Evolutionary conservation across 306 rosid species (phyloP).

Genomic region (Sesbania bispinosa): DNA sequence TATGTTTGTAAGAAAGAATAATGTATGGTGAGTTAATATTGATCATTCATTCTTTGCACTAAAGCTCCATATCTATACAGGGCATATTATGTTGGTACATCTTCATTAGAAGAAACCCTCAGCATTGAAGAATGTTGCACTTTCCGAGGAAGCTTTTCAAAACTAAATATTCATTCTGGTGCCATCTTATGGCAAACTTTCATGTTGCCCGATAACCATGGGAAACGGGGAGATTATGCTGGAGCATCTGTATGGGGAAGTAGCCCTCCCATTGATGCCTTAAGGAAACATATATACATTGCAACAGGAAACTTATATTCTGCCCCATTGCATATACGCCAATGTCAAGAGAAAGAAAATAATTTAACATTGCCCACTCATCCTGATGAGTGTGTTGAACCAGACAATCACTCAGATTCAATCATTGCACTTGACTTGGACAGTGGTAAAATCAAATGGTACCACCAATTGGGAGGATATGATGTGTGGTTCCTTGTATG

Average conservation of each 20-base stretch:
- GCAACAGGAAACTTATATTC: conserved; percentile 60
- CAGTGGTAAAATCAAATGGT: conserved; percentile 48
- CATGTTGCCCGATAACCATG: conserved; percentile 47
- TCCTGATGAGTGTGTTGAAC: conserved; percentile 50
- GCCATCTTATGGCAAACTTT: conserved; percentile 49
- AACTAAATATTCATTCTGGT: conserved; percentile 34
- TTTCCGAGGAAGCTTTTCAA: conserved; percentile 55
- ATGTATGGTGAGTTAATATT: no score
- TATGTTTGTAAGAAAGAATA: no score
- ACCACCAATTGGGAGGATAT: conserved; percentile 57
- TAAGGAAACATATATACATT: conserved; percentile 42
- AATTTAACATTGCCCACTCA: conserved; percentile 41
- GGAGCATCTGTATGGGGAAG: conserved; percentile 69
- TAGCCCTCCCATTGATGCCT: conserved; percentile 52
- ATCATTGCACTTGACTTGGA: conserved; percentile 58
- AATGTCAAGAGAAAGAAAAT: conserved; percentile 49
- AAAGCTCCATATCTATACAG: neutral
- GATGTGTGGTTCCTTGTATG: conserved; percentile 54
- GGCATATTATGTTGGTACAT: conserved; percentile 25
- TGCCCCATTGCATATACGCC: conserved; percentile 26
- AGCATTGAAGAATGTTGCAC: conserved; percentile 38
- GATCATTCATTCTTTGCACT: neutral
- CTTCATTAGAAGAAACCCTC: conserved; percentile 37
- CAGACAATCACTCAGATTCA: conserved; percentile 47
- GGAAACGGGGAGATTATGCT: conserved; percentile 32